A percentile compares a stretch with the other conserved stretches of the same genome.
Conservation (phyloP, 495 filamentous ascomycete genomes). For the Parathielavia appendiculata region DNA sequence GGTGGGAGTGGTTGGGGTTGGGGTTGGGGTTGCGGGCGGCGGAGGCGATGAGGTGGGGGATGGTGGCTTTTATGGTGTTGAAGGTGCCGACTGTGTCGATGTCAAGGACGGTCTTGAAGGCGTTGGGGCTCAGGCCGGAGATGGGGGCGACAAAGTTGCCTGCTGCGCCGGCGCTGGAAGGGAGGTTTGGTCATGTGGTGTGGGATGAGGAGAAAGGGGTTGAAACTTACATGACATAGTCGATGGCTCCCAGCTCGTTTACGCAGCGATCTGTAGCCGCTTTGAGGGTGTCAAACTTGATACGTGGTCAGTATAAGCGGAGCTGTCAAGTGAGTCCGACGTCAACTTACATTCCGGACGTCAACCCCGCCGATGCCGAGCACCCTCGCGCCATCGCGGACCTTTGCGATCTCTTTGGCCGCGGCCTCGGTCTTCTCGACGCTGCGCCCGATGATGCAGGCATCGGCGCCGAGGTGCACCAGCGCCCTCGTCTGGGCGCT, state of each 20-base stretch:
- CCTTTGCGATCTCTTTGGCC: conserved; percentile 74
- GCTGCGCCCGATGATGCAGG: conserved; percentile 88
- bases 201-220: not conserved
- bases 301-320: conserved; percentile 10
- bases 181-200: conserved; percentile 9
- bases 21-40: conserved; percentile 54
- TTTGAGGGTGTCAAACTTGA: conserved; percentile 56
- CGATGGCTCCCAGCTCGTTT: conserved; percentile 76
- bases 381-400: conserved; percentile 71
- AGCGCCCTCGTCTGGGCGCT: conserved; percentile 87
- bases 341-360: conserved; percentile 54
- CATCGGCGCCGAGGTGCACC: conserved; percentile 86
- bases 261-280: conserved; percentile 72
- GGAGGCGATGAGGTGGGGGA: conserved; percentile 72
- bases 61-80: conserved; percentile 88
- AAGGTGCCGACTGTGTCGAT: conserved; percentile 92
- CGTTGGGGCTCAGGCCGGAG: conserved; percentile 72
- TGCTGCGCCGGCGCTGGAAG: conserved; percentile 76
- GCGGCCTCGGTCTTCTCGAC: conserved; percentile 79
- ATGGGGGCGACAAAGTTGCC: conserved; percentile 95
- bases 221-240: conserved; percentile 80
- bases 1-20: conserved; percentile 30
- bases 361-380: conserved; percentile 81
- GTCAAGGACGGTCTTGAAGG: conserved; percentile 92
- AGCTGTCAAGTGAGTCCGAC: not conserved